Evolutionary conservation across 768 basidiomycete genomes (phyloP), one percentile per base, ranked within the genome.

Genomic region (Lentinula raphanica): DNA sequence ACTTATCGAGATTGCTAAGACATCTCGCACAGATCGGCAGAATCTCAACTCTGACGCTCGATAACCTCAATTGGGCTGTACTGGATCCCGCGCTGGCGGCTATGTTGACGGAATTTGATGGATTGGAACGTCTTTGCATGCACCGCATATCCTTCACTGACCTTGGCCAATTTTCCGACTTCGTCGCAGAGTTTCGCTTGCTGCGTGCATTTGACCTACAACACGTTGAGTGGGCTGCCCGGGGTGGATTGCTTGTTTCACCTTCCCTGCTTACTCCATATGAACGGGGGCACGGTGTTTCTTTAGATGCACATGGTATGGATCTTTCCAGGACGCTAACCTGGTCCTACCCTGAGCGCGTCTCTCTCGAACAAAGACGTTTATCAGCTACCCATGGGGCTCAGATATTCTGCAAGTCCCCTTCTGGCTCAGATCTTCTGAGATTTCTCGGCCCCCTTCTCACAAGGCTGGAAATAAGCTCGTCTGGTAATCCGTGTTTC

Each of bases 361-460:
- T 54, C 3, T 42, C 58, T 4, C 49, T 5, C 2, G 49, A 51
- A 17, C 19, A 23, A 21, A 13, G 39, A 27, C 31, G 4, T 6
- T 6, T 27, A 17, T 21, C 40, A 13, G 32, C 38, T 12, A 28
- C 19, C 23, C 29, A 12, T 28, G 54, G 54, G 3, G 54, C 38
- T n/a, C 54, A 55, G 29, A 45, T 40, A 23, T 57, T 35, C 35
- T 46, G 31, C 8, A 31, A 17, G 23, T 60, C 40, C 7, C 21
- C 35, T 21, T 36, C 61, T 32, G 39, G 55, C 17, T 62, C 63
- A 29, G 28, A 31, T 32, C 48, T 59, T 15, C 17, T 64, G 17
- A 46, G 32, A 25, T 35, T 50, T 0, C 56, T 64, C 15, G 63
- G 63, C 8, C 54, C 61, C 5, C 50, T 46, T 27, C 55, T 64